phyloP scores from a whole-genome alignment of 257 asterid genomes.

The Orobanche coerulescens region DNA sequence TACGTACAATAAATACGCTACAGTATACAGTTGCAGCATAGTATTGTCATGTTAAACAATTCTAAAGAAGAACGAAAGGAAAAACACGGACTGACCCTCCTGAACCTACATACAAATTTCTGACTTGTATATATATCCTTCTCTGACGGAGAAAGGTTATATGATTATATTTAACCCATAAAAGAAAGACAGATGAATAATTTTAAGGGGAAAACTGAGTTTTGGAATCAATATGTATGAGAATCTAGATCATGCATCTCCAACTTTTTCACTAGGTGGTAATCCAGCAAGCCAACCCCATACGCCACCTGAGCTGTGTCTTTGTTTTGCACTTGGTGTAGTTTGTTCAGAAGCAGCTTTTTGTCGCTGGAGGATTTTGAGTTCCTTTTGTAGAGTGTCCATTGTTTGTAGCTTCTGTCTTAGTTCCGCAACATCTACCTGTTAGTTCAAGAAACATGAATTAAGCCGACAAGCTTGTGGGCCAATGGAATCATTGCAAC shows the following conservation, averaged over 20 bases:
- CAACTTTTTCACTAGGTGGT: slow-evolving; percentile 38
- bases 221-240: slow-evolving; percentile 21
- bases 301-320: slow-evolving; percentile 74
- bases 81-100: slow-evolving; percentile 17
- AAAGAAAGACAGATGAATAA: slow-evolving; percentile 20
- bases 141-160: slow-evolving; percentile 8
- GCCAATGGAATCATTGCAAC: not conserved
- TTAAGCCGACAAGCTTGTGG: slow-evolving; percentile 6
- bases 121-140: slow-evolving; percentile 14
- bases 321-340: slow-evolving; percentile 54
- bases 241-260: slow-evolving; percentile 32
- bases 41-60: too few relatives aligned
- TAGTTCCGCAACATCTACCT: slow-evolving; percentile 96
- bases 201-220: not conserved
- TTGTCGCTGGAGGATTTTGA: slow-evolving; percentile 88
- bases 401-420: slow-evolving; percentile 82
- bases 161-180: slow-evolving; percentile 33
- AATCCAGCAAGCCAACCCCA: slow-evolving; percentile 98
- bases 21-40: too few relatives aligned
- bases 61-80: too few relatives aligned
- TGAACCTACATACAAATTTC: slow-evolving; percentile 20
- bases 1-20: too few relatives aligned
- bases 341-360: slow-evolving; percentile 97
- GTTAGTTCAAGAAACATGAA: slow-evolving; percentile 23
- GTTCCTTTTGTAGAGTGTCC: slow-evolving; percentile 81